Base-by-base conservation (phyloP, 2,329 filamentous ascomycete genomes). In the Didymella pinodella region DNA sequence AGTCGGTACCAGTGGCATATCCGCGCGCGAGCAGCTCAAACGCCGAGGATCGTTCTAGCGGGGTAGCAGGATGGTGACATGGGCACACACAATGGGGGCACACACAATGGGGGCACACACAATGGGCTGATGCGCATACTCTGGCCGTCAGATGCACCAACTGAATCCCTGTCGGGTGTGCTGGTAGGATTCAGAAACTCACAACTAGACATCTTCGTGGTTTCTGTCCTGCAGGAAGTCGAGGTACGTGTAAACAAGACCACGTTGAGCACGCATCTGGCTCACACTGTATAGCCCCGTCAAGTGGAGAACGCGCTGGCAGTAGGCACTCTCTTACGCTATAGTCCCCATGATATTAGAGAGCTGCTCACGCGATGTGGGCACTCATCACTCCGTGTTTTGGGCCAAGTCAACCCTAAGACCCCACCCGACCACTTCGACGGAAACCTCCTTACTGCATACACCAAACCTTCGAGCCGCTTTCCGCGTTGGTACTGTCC, bases 181-280 rank as follows among this genome's bases (percentile, higher is more conserved):
- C 88, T 99, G 65, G 91, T 99, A 46, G 95, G 95, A 72, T 99
- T 94, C 92, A 88, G 90, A 71, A 99, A 99, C 78, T 97, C 94
- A 36, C 89, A 90, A 47, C 82, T 93, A 51, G 95, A 99, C 78
- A 83, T 98, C 46, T 90, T 98, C 71, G 93, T 98, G 36, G 88
- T 98, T 48, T 89, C 92, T 26, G 86, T 98, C 46, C 81, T 99
- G 62, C 91, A 96, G 73, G 91, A 95, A 80, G 92, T 97, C 36
- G 93, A 97, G 89, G 83, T 88, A 61, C 86, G 86, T 45, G 28
- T 20, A n/a, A 16, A 29, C 18, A 26, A 29, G 31, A 38, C 18
- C 20, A 29, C 66, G 91, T n/a, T 3, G 12, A 45, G 10, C 31
- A 2, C 31, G 34, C 18, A 34, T 48, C 22, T 41, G 18, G 51